phyloP scores from a whole-genome alignment of 257 asterid species.

The Penstemon barbatus region DNA sequence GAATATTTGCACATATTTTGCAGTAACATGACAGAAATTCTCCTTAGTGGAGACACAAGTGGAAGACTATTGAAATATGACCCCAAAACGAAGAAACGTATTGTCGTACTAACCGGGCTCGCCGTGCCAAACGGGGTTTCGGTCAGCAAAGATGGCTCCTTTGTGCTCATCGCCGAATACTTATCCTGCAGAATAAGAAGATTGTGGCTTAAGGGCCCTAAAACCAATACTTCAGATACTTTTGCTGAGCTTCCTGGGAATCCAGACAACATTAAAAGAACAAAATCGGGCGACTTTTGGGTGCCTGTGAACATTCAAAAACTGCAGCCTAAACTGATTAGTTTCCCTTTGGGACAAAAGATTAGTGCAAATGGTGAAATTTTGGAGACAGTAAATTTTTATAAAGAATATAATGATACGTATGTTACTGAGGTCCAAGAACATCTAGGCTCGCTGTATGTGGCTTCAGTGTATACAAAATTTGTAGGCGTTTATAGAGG shows the following conservation, averaged over 20 bases:
- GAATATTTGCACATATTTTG: background rate
- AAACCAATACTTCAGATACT: constrained; percentile 36
- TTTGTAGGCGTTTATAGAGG: constrained; percentile 27
- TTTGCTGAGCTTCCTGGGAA: constrained; percentile 24
- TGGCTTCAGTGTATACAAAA: constrained; percentile 18
- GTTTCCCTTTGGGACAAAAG: constrained; percentile 26
- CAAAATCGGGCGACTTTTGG: constrained; percentile 44
- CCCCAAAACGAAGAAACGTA: constrained; percentile 25
- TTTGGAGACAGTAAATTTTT: constrained; percentile 29
- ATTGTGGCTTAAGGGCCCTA: constrained; percentile 47
- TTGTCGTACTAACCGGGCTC: constrained; percentile 38
- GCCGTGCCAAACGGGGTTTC: constrained; percentile 47
- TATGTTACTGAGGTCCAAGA: constrained; percentile 23
- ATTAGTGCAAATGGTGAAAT: constrained; percentile 20
- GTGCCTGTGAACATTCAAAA: constrained; percentile 36
- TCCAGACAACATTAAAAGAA: constrained; percentile 42
- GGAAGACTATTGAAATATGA: constrained; percentile 53
- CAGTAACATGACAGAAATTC: constrained; percentile 41
- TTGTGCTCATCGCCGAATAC: constrained; percentile 41
- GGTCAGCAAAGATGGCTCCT: constrained; percentile 37
- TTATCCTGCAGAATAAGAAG: constrained; percentile 34
- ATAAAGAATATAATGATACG: constrained; percentile 24
- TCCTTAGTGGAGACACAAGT: constrained; percentile 34
- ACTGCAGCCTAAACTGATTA: constrained; percentile 22
- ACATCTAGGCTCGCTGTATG: constrained; percentile 21